phyloP scores from a whole-genome alignment of 2,329 filamentous ascomycete species.

The Neospermospora avenae region DNA sequence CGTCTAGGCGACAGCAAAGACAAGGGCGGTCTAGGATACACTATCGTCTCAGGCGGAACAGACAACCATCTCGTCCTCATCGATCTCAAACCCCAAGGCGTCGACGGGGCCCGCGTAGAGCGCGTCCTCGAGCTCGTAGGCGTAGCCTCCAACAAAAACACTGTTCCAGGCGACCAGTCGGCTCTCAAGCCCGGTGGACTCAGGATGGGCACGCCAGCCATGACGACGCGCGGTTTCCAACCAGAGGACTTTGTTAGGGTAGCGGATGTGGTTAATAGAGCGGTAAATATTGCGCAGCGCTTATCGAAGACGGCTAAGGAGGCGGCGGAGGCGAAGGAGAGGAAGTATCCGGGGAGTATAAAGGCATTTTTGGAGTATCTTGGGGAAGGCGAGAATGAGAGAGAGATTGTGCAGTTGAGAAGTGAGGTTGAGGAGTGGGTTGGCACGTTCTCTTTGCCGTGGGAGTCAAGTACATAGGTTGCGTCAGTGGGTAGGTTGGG shows the following conservation, averaged over 20 bases:
- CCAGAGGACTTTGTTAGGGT: slow-evolving; percentile 85
- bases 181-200: slow-evolving; percentile 91
- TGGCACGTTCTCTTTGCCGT: slow-evolving; percentile 68
- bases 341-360: slow-evolving; percentile 62
- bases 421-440: slow-evolving; percentile 78
- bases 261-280: slow-evolving; percentile 80
- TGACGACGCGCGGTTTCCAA: slow-evolving; percentile 93
- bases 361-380: slow-evolving; percentile 67
- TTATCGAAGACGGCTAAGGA: slow-evolving; percentile 71
- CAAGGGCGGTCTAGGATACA: slow-evolving; percentile 77
- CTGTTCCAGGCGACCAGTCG: slow-evolving; percentile 90
- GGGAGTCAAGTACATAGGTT: slow-evolving; percentile 42
- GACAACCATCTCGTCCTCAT: slow-evolving; percentile 96
- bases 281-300: slow-evolving; percentile 73
- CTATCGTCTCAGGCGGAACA: slow-evolving; percentile 87
- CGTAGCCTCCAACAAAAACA: slow-evolving; percentile 99
- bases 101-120: slow-evolving; percentile 89
- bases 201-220: slow-evolving; percentile 91
- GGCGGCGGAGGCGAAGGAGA: slow-evolving; percentile 62
- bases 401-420: slow-evolving; percentile 69
- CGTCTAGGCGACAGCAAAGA: slow-evolving; percentile 61
- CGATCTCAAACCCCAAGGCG: slow-evolving; percentile 81
- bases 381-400: slow-evolving; percentile 62
- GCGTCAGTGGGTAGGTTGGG: neutral
- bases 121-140: slow-evolving; percentile 87